phyloP scores from a whole-genome alignment of 2,329 filamentous ascomycete genomes.

The Aspergillus fumigatiaffinis region DNA sequence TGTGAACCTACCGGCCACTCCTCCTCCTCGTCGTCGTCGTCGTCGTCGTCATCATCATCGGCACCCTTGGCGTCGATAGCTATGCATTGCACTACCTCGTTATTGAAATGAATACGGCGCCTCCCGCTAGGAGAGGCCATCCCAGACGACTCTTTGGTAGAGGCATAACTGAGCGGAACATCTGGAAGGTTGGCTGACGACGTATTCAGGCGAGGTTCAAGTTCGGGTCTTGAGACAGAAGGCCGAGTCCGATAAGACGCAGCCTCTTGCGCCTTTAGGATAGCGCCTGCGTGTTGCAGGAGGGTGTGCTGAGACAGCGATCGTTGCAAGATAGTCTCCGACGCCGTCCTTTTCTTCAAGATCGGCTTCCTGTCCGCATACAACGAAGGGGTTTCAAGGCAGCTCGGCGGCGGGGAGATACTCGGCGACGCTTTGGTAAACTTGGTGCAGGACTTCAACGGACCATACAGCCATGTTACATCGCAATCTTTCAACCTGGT shows the following conservation, averaged over 20 bases:
- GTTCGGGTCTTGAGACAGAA: constrained; percentile 61
- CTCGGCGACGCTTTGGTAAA: constrained; percentile 46
- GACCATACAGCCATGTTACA: constrained; percentile 96
- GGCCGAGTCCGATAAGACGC: constrained; percentile 51
- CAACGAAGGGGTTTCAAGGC: constrained; percentile 60
- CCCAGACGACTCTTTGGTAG: constrained; percentile 60
- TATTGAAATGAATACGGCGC: constrained; percentile 93
- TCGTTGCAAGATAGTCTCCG: constrained; percentile 86
- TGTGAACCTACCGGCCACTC: constrained; percentile 37
- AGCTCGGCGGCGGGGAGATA: constrained; percentile 49
- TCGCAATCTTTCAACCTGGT: constrained; percentile 91
- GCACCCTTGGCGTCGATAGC: constrained; percentile 74
- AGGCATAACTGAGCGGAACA: constrained; percentile 1
- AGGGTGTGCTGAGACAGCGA: constrained; percentile 86
- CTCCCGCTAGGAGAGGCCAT: constrained; percentile 60
- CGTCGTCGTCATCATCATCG: constrained; percentile 53
- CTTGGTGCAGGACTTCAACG: constrained; percentile 69
- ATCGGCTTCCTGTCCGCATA: constrained; percentile 82
- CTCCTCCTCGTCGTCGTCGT: constrained; percentile 33
- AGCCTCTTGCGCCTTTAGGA: constrained; percentile 76
- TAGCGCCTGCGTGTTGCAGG: constrained; percentile 81
- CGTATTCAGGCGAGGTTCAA: constrained; percentile 55
- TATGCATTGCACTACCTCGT: constrained; percentile 93
- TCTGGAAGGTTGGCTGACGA: neutral
- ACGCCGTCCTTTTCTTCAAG: constrained; percentile 93